These are phyloP conservation scores for Rhynchospora tenuis DNA, from an alignment of 176 grass and related monocot species.

Conservation along the genomic window DNA sequence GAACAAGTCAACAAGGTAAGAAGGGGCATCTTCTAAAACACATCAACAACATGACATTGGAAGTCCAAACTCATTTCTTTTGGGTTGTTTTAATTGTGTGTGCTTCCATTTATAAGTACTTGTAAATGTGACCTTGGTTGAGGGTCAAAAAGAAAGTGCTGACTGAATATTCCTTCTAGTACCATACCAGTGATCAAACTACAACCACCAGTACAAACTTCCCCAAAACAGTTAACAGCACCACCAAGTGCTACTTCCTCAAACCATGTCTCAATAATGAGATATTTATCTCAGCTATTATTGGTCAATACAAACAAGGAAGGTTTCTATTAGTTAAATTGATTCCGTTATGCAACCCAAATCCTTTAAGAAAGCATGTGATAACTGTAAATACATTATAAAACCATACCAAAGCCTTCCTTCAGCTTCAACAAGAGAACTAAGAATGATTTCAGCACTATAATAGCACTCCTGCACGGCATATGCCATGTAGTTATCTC, in stretches of 20 bases:
- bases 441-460: constrained; percentile 70
- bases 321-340: background rate
- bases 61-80: constrained; percentile 8
- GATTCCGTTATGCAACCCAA: background rate
- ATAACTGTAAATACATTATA: background rate
- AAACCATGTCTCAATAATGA: background rate
- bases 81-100: background rate
- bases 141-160: background rate
- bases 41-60: constrained; percentile 10
- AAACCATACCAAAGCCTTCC: constrained; percentile 72
- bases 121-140: background rate
- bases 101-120: background rate
- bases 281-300: background rate
- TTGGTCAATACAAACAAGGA: background rate
- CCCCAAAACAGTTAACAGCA: background rate
- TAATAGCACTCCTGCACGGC: constrained; percentile 91
- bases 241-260: background rate
- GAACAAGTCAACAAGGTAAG: constrained; percentile 1
- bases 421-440: constrained; percentile 78
- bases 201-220: background rate
- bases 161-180: background rate
- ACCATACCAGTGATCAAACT: background rate
- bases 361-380: background rate
- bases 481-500: constrained; percentile 96
- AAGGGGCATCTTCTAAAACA: background rate